phyloP scores from a whole-genome alignment of 2,329 filamentous ascomycete species.

The Claviceps spartinae region DNA sequence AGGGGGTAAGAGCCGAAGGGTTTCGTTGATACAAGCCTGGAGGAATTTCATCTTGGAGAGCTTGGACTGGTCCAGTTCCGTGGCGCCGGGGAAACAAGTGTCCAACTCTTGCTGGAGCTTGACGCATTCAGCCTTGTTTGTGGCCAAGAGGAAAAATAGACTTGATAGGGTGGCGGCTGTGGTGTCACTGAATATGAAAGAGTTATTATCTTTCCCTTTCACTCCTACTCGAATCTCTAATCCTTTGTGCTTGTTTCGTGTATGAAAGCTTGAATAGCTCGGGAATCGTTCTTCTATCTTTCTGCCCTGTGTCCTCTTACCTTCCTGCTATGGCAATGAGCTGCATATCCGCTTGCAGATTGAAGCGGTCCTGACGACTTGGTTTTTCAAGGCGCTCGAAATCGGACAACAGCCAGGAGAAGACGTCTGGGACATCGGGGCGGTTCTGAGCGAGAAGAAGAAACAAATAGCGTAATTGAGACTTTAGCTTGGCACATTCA shows the following conservation, averaged over 20 bases:
- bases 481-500: not conserved
- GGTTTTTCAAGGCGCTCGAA: constrained; percentile 9
- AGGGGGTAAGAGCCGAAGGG: constrained; percentile 23
- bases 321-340: constrained; percentile 20
- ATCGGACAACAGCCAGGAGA: constrained; percentile 18
- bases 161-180: constrained; percentile 20
- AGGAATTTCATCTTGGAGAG: constrained; percentile 16
- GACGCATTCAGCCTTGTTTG: constrained; percentile 1
- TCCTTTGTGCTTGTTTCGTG: too few relatives aligned
- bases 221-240: too few relatives aligned
- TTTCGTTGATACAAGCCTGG: constrained; percentile 26
- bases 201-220: too few relatives aligned
- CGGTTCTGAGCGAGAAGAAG: not conserved
- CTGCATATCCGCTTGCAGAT: constrained; percentile 17
- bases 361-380: constrained; percentile 11
- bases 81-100: constrained; percentile 2
- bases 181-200: constrained; percentile 17
- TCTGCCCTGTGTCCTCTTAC: constrained; percentile 6
- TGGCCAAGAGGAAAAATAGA: constrained; percentile 22
- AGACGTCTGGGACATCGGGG: constrained; percentile 16
- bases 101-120: constrained; percentile 25
- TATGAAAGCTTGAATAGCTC: too few relatives aligned
- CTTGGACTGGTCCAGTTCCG: constrained; percentile 7
- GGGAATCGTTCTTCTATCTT: not conserved
- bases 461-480: not conserved